Conservation (phyloP, 2,329 filamentous ascomycete species). For the Fusarium nanum region DNA sequence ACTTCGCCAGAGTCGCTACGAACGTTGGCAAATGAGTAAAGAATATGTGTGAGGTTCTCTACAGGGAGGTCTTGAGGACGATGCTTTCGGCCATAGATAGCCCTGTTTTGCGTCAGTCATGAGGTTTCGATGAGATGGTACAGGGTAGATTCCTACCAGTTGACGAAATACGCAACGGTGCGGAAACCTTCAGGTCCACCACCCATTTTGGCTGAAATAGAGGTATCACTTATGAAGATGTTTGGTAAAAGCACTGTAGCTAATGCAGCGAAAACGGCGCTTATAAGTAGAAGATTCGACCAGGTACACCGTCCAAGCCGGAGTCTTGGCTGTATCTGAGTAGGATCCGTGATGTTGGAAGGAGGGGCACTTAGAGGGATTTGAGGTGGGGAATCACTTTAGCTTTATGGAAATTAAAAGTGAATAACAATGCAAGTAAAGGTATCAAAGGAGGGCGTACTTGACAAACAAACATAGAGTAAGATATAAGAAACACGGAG, state of each 20-base stretch:
- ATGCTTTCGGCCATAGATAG: conserved; percentile 87
- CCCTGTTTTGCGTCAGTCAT: conserved; percentile 57
- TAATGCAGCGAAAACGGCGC: conserved; percentile 5
- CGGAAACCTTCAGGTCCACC: conserved; percentile 66
- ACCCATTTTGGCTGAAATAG: conserved; percentile 52
- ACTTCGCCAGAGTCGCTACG: conserved; percentile 83
- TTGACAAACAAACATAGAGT: conserved; percentile 7
- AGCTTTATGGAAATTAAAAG: neutral
- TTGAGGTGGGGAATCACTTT: conserved; percentile 30
- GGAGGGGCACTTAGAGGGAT: conserved; percentile 31
- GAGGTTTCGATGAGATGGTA: neutral
- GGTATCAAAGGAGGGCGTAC: neutral
- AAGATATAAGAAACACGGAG: conserved; percentile 31
- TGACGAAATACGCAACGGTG: conserved; percentile 79
- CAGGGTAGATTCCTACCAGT: conserved; percentile 61
- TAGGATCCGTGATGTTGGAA: conserved; percentile 40
- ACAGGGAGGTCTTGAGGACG: conserved; percentile 85
- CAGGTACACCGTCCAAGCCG: conserved; percentile 19
- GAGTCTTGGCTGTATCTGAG: conserved; percentile 18
- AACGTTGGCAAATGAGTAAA: conserved; percentile 93
- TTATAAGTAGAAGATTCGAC: conserved; percentile 25
- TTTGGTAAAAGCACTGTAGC: conserved; percentile 27
- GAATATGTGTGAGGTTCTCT: conserved; percentile 85
- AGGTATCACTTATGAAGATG: neutral
- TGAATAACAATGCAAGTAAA: neutral